Conservation (phyloP, 192 early-diverging fungal species). For the Geranomyces michiganensis region DNA sequence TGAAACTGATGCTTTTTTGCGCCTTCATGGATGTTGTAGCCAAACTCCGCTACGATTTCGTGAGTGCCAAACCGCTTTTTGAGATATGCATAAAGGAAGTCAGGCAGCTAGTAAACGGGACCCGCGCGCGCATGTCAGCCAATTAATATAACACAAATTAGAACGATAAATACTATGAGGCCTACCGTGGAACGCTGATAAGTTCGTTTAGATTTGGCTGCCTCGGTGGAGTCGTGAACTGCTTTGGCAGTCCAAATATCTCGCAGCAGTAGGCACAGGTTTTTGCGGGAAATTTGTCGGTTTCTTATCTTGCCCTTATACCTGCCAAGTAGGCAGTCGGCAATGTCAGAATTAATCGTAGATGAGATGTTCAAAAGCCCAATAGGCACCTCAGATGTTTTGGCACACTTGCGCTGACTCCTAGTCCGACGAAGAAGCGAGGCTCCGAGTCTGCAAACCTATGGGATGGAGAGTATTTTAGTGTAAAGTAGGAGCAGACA, state of each 20-base stretch:
- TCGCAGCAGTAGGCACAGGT: conserved; percentile 43
- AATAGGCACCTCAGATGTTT: conserved; percentile 46
- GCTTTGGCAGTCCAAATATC: conserved; percentile 63
- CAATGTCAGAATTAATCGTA: not conserved
- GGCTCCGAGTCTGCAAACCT: conserved; percentile 28
- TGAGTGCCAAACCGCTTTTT: conserved; percentile 64
- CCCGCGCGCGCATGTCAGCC: no score
- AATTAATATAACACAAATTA: not conserved
- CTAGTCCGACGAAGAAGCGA: conserved; percentile 46
- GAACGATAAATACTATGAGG: not conserved
- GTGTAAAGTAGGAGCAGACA: no score
- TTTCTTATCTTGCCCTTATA: conserved; percentile 57
- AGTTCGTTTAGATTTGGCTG: conserved; percentile 15
- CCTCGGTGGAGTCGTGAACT: conserved; percentile 41
- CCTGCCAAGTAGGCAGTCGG: conserved; percentile 7
- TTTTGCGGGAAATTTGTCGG: conserved; percentile 43
- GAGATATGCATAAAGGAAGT: conserved; percentile 58
- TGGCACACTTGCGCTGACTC: conserved; percentile 39
- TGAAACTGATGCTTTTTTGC: conserved; percentile 36
- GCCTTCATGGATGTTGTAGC: conserved; percentile 56
- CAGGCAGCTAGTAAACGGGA: conserved; percentile 36
- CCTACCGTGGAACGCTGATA: conserved; percentile 8
- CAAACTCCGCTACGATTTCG: conserved; percentile 62
- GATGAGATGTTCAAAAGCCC: not conserved
- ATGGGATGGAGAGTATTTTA: no score